Evolutionary conservation across 2,329 filamentous ascomycete species (phyloP), one percentile per base, ranked within the genome.

Genomic region (Arthrinium phaeospermum): DNA sequence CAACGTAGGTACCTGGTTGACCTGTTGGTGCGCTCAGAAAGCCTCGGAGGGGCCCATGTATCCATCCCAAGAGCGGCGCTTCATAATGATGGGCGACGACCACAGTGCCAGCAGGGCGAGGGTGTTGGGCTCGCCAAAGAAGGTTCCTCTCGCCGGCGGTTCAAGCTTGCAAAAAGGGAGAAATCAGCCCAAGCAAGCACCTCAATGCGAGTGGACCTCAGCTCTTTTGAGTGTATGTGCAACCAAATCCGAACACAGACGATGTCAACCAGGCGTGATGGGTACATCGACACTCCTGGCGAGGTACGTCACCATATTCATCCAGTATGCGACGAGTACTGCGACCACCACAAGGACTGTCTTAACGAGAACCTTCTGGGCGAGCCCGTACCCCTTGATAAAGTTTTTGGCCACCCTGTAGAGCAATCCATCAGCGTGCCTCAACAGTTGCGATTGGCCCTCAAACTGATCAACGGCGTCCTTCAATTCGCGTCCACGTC

Each of bases 321-420:
- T 1, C 70, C 70, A 7, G 72, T 73, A 8, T 73, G 72, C 37
- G 37, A 45, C 16, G 44, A 45, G 16, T n/a, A 41, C 14, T 67
- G 61, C 24, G 64, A 71, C n/a, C 72, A 68, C 16, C 72, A 68
- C 24, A 71, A 46, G 14, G 70, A 73, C 0, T 71, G 72, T 64
- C 30, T 73, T 3, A 69, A 67, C 24, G 12, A 46, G 34, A 67
- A 70, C 24, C 46, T n/a, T 4, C 45, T 73, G 6, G 24, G 68
- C 22, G 68, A 70, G 3, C 70, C 72, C 16, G 41, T 44, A 3
- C 30, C 69, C 0, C 49, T 73, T 6, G 44, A 70, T 44, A 45
- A 37, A 13, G 67, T 70, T 22, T 71, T 82, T 78, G 73, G 76
- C 74, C 30, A 81, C 78, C 67, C 72, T 0, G 46, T 73, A 12